Evolutionary conservation across 768 basidiomycete species (phyloP), one percentile per base, ranked within the genome.

Genomic region (Suillus paluster): DNA sequence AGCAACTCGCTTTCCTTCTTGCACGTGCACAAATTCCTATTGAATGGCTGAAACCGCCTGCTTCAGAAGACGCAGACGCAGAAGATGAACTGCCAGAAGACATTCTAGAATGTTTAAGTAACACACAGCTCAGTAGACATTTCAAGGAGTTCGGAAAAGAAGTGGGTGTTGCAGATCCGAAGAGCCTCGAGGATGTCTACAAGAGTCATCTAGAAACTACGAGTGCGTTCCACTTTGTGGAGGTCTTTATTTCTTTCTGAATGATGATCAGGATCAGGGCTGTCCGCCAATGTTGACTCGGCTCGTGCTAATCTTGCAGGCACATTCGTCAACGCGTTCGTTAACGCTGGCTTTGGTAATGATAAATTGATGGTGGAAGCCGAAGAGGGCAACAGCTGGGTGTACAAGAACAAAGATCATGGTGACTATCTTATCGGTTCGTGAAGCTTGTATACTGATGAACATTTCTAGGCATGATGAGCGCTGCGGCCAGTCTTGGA

Each of bases 351-450:
- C 0, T 99, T 96, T 71, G 95, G 95, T 25, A 99, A 99, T 73
- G 97, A 99, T 75, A 98, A 97, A 74, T 84, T 99, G 58, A 97
- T 99, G 94, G 95, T 96, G 6, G 91, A 90, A 71, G 97, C 95
- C 1, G 92, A 95, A 62, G 96, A 97, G 70, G 97, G 97, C 15
- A 93, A 87, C 75, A 96, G 94, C 69, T 99, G 95, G 95, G 94
- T 99, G 61, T 99, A 99, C 83, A 99, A 99, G 84, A 99, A 99
- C 82, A 99, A 99, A 79, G 97, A 98, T 58, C 94, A 97, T 65
- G 97, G 96, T 89, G 61, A 23, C 82, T 71, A 15, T 52, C 17
- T 33, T 45, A n/a, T 56, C 42, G 11, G 17, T 46, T 27, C 23
- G 21, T 14, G 15, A 36, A 33, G 8, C 15, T 10, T 14, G 34